Conservation (phyloP, 257 asterid genomes). For the Gentiana dahurica region DNA sequence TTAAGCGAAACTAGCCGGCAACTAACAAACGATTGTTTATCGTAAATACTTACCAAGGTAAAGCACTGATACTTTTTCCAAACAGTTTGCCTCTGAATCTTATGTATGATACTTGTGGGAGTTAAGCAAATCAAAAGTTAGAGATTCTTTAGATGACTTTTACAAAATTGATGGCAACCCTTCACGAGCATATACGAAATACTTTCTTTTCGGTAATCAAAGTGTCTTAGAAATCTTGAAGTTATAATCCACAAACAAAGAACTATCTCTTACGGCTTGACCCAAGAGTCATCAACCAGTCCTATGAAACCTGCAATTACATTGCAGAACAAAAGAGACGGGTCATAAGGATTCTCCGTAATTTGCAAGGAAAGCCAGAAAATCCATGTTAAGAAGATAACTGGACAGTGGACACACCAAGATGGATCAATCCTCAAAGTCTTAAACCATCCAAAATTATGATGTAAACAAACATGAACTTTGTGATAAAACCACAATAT, state of each 20-base stretch:
- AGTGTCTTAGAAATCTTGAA: conserved; percentile 20
- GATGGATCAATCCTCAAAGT: neutral
- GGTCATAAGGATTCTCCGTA: conserved; percentile 25
- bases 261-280: conserved; percentile 36
- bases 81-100: conserved; percentile 32
- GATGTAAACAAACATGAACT: no score
- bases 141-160: conserved; percentile 50
- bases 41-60: conserved; percentile 48
- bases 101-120: conserved; percentile 24
- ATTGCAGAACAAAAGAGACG: conserved; percentile 36
- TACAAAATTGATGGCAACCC: conserved; percentile 45
- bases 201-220: conserved; percentile 32
- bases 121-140: conserved; percentile 33
- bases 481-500: no score
- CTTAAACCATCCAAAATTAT: no score
- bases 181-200: conserved; percentile 32
- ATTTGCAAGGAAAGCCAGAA: neutral
- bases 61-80: conserved; percentile 27
- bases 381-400: neutral
- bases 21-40: conserved; percentile 2
- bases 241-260: conserved; percentile 37
- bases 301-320: conserved; percentile 69
- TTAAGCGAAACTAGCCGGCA: neutral
- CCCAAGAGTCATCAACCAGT: conserved; percentile 52
- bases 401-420: neutral